Percentiles rank a stretch among this genome's conserved stretches.
Evolutionary conservation across 345 rosid genomes (phyloP).

Genomic region (Eucalyptus coolabah): DNA sequence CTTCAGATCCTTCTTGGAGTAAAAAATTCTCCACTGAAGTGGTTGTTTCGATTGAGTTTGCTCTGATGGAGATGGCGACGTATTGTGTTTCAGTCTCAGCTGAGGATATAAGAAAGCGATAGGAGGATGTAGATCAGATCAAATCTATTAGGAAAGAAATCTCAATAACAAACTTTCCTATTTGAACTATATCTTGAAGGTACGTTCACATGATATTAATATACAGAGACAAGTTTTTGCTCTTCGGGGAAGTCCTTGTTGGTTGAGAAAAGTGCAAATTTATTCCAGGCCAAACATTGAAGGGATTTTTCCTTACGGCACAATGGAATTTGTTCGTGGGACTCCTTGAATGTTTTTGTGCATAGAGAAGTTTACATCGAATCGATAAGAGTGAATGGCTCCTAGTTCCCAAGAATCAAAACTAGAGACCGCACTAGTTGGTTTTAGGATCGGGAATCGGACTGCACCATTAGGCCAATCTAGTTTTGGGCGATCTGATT

Average conservation of each 20-base stretch:
- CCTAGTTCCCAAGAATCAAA: background rate
- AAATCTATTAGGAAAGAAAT: background rate
- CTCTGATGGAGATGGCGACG: background rate
- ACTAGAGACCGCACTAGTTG: too few relatives aligned
- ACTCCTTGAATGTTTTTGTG: background rate
- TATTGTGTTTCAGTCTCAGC: background rate
- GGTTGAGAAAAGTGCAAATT: background rate
- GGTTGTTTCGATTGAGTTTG: background rate
- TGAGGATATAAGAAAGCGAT: background rate
- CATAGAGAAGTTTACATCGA: background rate
- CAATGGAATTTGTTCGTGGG: background rate
- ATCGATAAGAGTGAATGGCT: background rate
- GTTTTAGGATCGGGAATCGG: accelerated
- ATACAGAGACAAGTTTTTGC: background rate
- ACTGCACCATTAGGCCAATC: too few relatives aligned
- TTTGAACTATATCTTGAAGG: background rate
- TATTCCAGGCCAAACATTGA: background rate
- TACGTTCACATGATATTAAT: background rate
- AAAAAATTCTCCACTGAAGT: background rate
- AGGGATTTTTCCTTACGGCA: background rate
- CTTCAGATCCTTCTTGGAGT: background rate
- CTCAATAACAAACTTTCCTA: background rate
- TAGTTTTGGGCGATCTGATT: accelerated
- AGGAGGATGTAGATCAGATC: background rate
- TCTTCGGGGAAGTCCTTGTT: background rate